Evolutionary conservation across 805 yeast species (phyloP), one percentile per base, ranked within the genome.

Genomic region (Saccharomycopsis fermentans): DNA sequence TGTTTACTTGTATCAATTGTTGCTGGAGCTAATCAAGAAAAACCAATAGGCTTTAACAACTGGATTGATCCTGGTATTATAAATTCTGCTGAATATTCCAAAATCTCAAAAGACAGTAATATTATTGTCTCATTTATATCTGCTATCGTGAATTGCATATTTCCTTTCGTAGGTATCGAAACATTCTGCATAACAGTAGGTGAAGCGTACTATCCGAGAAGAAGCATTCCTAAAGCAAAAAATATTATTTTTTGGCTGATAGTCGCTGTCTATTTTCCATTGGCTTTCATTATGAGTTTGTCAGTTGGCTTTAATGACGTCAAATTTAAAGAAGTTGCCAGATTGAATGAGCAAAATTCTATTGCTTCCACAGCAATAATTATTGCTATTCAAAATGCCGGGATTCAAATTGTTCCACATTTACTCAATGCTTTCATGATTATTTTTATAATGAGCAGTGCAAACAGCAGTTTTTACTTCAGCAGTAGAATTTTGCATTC

Each of bases 221-320:
- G 73, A 54, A 73, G 74, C 21, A 76, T 81, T 62, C 81, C 81
- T 9, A 77, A 74, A 63, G 83, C 82, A 19, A 77, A 81, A 63
- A 76, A 71, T 55, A 73, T 81, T 62, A 78, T 83, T 54, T 73
- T 82, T 55, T 79, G 76, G 70, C 80, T 82, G 69, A 77, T 83
- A 65, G 75, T 71, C 64, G 68, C 71, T 14, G 80, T 82, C 64
- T 83, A 82, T 74, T 64, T 81, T 56, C 69, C 75, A 32, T 76
- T 83, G 39, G 77, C 78, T 54, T 75, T 81, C 62, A 72, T 81
- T 60, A 68, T 82, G 60, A 85, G 86, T 57, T 76, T 81, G 74
- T 74, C 82, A 65, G 86, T 81, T 57, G 77, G 83, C 19, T 76
- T 78, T 59, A 74, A 73, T 58, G 81, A 81, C 65, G 39, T 53